Base-by-base conservation (phyloP, 2,329 filamentous ascomycete species). In the Proliferodiscus dingleyae region DNA sequence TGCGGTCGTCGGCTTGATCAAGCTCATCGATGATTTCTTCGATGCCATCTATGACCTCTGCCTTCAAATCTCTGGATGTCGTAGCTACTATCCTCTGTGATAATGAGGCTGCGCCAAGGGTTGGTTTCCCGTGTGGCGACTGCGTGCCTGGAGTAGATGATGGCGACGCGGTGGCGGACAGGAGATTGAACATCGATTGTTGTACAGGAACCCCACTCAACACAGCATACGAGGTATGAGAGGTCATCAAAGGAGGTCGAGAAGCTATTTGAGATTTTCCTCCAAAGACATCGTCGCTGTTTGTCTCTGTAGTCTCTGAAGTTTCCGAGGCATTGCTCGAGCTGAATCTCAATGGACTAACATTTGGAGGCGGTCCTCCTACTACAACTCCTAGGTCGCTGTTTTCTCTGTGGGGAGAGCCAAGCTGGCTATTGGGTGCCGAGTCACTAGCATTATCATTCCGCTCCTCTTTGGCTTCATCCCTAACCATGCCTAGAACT, bases 1-100 rank as follows among this genome's bases (percentile, higher is more conserved):
- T 94, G 66, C 95, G 89, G 61, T 95, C 89, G 63, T 96, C 93
- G 6, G 89, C 89, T 62, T 91, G 86, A 54, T 86, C 85, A 46
- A 98, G 83, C 68, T 98, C 93, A 62, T 98, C 93, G 66, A 95
- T 87, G 49, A 98, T 89, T 65, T 98, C 93, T 59, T 89, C 83
- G 59, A 98, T 96, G 33, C 90, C 93, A 58, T 93, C 87, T 54
- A 96, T 83, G 21, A 97, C 85, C 66, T 97, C 93, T 11, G 88
- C 88, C 50, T 89, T 86, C 47, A 97, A 73, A 52, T 94, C 85
- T 49, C 86, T 77, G 3, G 61, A 58, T n/a, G 55, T 53, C 10
- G 45, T 56, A 26, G 24, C 24, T 26, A 51, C 47, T 41, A 62
- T 61, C 37, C 52, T 56, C n/a, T 55, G 54, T 11, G 61, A 50